Evolutionary conservation across 2,329 filamentous ascomycete genomes (phyloP).

Genomic region (Neobulgaria alba): DNA sequence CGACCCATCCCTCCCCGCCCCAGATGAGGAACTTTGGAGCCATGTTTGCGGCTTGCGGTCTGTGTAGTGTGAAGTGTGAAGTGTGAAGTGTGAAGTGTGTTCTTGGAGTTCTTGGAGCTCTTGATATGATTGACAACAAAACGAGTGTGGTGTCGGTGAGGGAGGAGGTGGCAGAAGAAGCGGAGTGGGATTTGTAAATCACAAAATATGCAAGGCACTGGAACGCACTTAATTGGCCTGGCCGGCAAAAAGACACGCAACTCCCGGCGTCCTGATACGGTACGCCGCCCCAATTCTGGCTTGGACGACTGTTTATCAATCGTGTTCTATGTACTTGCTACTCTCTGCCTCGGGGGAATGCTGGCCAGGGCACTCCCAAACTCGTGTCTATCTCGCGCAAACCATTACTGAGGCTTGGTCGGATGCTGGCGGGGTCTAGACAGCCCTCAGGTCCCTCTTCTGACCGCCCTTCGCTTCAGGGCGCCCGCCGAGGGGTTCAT

Average conservation of each 20-base stretch:
- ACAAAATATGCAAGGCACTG: not conserved
- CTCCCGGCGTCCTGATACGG: too few relatives aligned
- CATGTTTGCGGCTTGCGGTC: conserved; percentile 11
- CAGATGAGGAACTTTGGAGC: conserved; percentile 47
- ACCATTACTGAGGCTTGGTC: too few relatives aligned
- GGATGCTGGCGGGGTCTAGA: too few relatives aligned
- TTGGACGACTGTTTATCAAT: too few relatives aligned
- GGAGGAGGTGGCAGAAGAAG: not conserved
- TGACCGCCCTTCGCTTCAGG: not conserved
- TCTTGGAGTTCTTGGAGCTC: conserved; percentile 2
- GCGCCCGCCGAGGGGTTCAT: not conserved
- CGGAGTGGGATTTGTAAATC: not conserved
- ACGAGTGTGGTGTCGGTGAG: not conserved
- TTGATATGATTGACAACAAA: not conserved
- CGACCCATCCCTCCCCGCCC: conserved; percentile 56
- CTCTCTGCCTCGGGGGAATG: too few relatives aligned
- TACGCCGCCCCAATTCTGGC: too few relatives aligned
- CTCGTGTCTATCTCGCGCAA: too few relatives aligned
- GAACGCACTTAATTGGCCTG: not conserved
- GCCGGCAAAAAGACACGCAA: not conserved
- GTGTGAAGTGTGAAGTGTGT: conserved; percentile 3
- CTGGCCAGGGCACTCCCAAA: too few relatives aligned
- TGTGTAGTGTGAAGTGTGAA: not conserved
- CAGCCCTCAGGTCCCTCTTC: too few relatives aligned
- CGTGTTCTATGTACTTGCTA: too few relatives aligned